Base-by-base conservation (phyloP, 129 eudicot genomes). In the Helichrysum umbraculigerum region DNA sequence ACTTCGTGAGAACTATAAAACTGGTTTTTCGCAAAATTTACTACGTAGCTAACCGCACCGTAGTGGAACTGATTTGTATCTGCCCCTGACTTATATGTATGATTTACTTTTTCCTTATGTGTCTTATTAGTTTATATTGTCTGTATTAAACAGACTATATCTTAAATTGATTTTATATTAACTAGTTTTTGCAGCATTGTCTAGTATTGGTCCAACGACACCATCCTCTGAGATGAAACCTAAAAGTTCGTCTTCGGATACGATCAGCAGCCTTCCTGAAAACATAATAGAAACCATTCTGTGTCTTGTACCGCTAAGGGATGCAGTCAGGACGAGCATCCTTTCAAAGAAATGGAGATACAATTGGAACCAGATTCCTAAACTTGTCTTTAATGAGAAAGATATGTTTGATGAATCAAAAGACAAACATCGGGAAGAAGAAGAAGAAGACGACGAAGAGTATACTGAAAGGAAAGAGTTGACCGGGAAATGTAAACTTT, bases 261-360 rank as follows among this genome's bases (percentile, higher is more conserved):
- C n/a, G 34, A 32, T 66, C 50, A 66, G 70, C 42, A n/a, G 14
- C 50, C 70, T 66, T 16, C 70, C 70, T 34, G 10, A 34, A 17
- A 32, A 8, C 47, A 66, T 66, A 7, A 32, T 66, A 66, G 70
- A 34, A 66, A 34, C 19, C 22, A 66, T 34, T 4, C 70, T 66
- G 7, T 66, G 70, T 66, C 50, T 66, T 17, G 19, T 66, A 66
- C 70, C 70, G 4, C 34, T 66, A 4, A 41, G 16, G 34, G 47
- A 66, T 16, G 70, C 70, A 32, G 70, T 33, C 11, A 34, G 21
- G 70, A 66, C 50, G 14, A 16, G 70, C n/a, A 34, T 66, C 47
- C 70, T 66, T 50, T 66, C 70, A 0, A 66, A 21, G 70, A 5
- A 66, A 66, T 66, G 70, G 70, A 66, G 70, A 34, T 66, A 66